Conservation (phyloP, 331 rosid species). For the Acacia pycnantha region DNA sequence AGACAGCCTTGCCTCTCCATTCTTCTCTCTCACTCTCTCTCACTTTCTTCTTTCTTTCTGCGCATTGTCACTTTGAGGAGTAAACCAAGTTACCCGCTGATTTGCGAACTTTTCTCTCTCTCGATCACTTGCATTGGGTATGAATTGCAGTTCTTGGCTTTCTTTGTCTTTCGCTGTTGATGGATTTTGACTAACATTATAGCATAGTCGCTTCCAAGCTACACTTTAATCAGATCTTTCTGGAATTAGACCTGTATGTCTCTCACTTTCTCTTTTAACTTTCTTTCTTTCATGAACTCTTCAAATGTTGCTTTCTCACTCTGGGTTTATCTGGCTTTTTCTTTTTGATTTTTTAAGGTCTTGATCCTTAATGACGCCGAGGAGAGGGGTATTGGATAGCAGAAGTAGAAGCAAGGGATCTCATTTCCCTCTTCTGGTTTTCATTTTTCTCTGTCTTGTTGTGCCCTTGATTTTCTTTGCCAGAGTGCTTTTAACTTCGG, state of each 20-base stretch:
- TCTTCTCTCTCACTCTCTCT: background rate
- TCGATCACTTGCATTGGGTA: background rate
- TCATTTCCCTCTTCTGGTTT: conserved; percentile 34
- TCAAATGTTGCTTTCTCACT: conserved; percentile 3
- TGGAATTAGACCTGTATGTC: background rate
- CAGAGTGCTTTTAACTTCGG: conserved; percentile 40
- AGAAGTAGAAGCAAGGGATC: conserved; percentile 45
- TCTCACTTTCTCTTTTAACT: background rate
- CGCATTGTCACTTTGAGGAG: conserved; percentile 8
- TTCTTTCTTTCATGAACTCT: background rate
- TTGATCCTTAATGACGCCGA: conserved; percentile 51
- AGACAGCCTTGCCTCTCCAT: background rate
- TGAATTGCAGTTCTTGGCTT: background rate
- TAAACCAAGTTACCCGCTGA: background rate
- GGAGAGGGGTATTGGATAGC: conserved; percentile 33
- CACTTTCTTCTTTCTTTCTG: background rate
- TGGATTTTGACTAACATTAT: background rate
- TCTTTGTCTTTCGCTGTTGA: background rate
- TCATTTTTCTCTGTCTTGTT: conserved; percentile 37
- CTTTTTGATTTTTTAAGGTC: conserved; percentile 10
- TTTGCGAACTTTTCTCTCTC: background rate
- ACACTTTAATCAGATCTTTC: background rate
- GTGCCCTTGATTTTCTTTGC: conserved; percentile 45
- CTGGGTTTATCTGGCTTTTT: background rate
- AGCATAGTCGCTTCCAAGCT: background rate